Evolutionary conservation across 805 yeast genomes (phyloP), one percentile per base, ranked within the genome.

Genomic region (Kluyveromyces lactis): DNA sequence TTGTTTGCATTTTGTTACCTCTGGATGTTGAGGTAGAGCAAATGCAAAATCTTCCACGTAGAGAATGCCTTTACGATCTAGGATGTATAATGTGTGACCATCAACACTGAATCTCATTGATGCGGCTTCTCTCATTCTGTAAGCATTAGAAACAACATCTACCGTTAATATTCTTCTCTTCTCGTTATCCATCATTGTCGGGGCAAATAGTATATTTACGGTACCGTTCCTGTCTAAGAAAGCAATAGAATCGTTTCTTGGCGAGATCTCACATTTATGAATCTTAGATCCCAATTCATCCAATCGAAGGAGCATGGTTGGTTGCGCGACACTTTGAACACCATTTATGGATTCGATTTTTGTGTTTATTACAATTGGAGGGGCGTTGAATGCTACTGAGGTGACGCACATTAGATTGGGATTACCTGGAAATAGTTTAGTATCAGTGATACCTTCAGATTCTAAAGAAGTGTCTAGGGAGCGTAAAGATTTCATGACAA

Each of bases 31-130:
- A 10, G 92, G 92, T 17, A 79, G 60, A 2, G 94, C 95, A 39
- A 86, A 89, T 11, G 92, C 83, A 62, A 87, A 89, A 61, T 89
- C 97, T 49, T 83, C 85, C 24, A 87, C 74, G 45, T 79, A 79
- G 33, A 87, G 63, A 0, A 76, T 60, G 0, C 97, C 97, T 51
- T 83, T 85, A 30, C 96, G 66, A 58, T 89, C 97, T 12, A 86
- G 71, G 3, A 77, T 71, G 49, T 76, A 80, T 15, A 89, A 65
- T 45, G 78, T 78, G 35, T 87, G 87, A 0, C 97, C 97, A 54
- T 84, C 86, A 8, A 76, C 71, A 26, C 89, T 81, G 53, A 86
- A 89, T 38, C 71, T 62, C 44, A 89, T 57, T 1, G 87, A 69
- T 0, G 97, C 96, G n/a, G 89, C 73, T 56, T 84, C 92, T 26